phyloP scores from a whole-genome alignment of 2,329 filamentous ascomycete species.

The Cladophialophora carrionii region DNA sequence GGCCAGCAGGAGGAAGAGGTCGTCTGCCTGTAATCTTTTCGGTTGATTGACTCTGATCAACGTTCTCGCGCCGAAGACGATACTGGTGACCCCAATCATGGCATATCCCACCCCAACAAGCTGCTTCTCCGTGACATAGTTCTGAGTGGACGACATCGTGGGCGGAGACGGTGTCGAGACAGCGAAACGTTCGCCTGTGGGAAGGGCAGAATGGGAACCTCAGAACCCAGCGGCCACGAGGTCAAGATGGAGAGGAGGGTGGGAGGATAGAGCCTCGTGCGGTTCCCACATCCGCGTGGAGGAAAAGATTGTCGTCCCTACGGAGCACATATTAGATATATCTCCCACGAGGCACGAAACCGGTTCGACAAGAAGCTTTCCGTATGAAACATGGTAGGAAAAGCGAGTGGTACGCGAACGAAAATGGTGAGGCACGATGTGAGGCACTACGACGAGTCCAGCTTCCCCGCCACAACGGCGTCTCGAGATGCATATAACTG shows the following conservation, averaged over 20 bases:
- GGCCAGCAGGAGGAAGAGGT: conserved; percentile 40
- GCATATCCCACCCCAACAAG: conserved; percentile 29
- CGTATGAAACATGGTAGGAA: not conserved
- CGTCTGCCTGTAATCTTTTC: conserved; percentile 39
- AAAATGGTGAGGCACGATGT: conserved; percentile 2
- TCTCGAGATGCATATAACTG: not conserved
- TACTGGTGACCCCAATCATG: conserved; percentile 35
- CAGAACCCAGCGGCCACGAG: not conserved
- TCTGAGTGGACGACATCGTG: conserved; percentile 26
- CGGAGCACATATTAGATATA: not conserved
- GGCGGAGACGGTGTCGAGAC: not conserved
- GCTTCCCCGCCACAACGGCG: not conserved
- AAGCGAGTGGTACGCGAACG: not conserved
- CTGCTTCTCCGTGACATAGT: conserved; percentile 21
- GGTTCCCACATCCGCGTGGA: not conserved
- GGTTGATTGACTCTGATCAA: conserved; percentile 29
- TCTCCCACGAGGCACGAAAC: not conserved
- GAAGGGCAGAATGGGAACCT: not conserved
- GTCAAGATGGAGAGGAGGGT: not conserved
- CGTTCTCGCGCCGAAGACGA: conserved; percentile 32
- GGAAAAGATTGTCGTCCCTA: not conserved
- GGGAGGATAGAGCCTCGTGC: not conserved
- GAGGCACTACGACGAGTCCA: conserved; percentile 2
- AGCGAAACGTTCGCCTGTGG: not conserved
- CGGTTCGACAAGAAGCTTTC: conserved; percentile 1